These are phyloP conservation scores for Tillandsia leiboldiana DNA, from an alignment of 176 grass and related monocot species.

Conservation along the genomic window DNA sequence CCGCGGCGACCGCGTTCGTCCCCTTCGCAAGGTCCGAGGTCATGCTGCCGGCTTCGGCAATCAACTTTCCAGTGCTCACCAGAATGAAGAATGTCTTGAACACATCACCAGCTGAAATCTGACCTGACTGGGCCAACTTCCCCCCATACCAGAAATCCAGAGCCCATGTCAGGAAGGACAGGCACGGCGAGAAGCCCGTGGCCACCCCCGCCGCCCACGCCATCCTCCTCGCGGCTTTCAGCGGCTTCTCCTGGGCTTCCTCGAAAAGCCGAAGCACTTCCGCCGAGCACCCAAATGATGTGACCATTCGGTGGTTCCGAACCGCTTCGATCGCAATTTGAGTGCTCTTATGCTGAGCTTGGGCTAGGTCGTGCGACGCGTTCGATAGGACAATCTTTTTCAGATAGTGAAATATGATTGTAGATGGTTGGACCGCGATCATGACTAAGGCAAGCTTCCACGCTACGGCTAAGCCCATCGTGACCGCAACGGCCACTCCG, in stretches of 20 bases:
- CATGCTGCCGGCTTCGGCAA: conserved; percentile 97
- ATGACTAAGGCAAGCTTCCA: conserved; percentile 99
- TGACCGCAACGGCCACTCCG: conserved; percentile 69
- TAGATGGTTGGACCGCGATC: conserved; percentile 93
- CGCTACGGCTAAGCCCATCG: conserved; percentile 78
- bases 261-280: conserved; percentile 83
- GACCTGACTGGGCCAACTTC: conserved; percentile 62
- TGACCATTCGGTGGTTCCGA: conserved; percentile 96
- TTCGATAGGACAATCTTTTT: conserved; percentile 92
- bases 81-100: conserved; percentile 99
- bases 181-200: conserved; percentile 80
- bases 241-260: conserved; percentile 65
- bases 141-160: conserved; percentile 99
- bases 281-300: conserved; percentile 69
- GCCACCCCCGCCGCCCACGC: conserved; percentile 90
- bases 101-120: conserved; percentile 82
- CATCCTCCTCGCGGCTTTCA: conserved; percentile 73
- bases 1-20: conserved; percentile 77
- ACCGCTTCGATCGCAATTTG: conserved; percentile 97
- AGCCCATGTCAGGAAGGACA: conserved; percentile 90
- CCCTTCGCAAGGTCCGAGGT: conserved; percentile 96
- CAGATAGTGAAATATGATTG: conserved; percentile 78
- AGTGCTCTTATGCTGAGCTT: conserved; percentile 83
- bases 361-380: conserved; percentile 76
- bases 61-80: conserved; percentile 97